Conservation (phyloP, 345 rosid genomes). For the Citrus cavaleriei region DNA sequence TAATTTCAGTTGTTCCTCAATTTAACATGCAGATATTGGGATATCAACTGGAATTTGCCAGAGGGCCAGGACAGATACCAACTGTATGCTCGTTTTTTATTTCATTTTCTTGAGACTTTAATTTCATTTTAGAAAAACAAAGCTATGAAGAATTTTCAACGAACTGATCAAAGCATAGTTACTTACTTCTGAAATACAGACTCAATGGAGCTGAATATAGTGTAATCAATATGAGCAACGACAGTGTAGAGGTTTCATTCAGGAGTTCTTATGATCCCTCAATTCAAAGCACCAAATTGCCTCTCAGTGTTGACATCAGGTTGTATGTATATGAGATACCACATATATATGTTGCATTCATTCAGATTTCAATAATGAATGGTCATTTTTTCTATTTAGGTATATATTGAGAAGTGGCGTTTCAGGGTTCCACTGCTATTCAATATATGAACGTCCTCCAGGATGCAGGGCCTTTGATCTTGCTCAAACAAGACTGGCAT, state of each 20-base stretch:
- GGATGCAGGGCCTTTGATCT: conserved; percentile 31
- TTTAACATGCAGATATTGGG: conserved; percentile 31
- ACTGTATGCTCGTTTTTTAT: conserved; percentile 8
- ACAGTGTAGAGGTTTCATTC: conserved; percentile 36
- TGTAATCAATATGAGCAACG: conserved; percentile 15
- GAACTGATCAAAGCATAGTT: neutral
- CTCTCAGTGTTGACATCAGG: conserved; percentile 38
- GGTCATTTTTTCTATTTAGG: conserved; percentile 10
- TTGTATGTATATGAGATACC: no score
- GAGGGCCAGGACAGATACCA: conserved; percentile 23
- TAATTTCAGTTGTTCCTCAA: neutral
- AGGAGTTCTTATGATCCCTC: conserved; percentile 26
- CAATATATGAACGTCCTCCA: conserved; percentile 28
- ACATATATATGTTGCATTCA: neutral
- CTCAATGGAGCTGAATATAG: conserved; percentile 27
- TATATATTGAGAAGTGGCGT: conserved; percentile 33
- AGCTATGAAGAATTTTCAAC: neutral
- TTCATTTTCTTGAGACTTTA: neutral
- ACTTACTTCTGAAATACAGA: conserved; percentile 10
- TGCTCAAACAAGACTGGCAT: conserved; percentile 36
- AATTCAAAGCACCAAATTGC: conserved; percentile 13
- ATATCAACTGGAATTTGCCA: conserved; percentile 33
- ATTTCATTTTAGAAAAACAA: neutral
- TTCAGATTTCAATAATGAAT: neutral
- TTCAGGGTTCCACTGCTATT: conserved; percentile 38